Conservation (phyloP, 805 yeast species). For the Cyberlindnera euphorbiiphila region DNA sequence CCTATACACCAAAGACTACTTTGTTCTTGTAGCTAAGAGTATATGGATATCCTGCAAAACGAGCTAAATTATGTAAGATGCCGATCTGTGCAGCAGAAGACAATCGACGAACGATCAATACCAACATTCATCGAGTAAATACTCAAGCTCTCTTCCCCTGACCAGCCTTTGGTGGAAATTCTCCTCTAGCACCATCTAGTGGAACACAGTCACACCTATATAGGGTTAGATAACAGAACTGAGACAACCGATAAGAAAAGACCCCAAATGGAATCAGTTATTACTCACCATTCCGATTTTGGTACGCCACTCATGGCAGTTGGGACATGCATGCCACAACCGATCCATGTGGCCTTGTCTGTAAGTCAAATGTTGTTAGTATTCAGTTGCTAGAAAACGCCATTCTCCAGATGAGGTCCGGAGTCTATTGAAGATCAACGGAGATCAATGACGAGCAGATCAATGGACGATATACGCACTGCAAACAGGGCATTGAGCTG, state of each 20-base stretch:
- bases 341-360: slow-evolving; percentile 20
- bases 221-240: too few species aligned
- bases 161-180: slow-evolving; percentile 21
- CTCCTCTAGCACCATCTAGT: slow-evolving; percentile 8
- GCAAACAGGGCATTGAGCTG: slow-evolving; percentile 17
- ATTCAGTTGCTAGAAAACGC: neutral
- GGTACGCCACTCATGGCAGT: slow-evolving; percentile 14
- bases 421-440: too few species aligned
- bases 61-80: too few species aligned
- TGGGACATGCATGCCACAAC: slow-evolving; percentile 22
- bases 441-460: too few species aligned
- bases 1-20: too few species aligned
- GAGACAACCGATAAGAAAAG: too few species aligned
- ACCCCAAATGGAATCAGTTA: neutral
- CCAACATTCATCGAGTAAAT: neutral
- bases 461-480: slow-evolving; percentile 9
- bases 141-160: slow-evolving; percentile 7
- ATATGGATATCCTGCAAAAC: too few species aligned
- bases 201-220: slow-evolving; percentile 19
- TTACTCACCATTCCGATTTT: slow-evolving; percentile 16
- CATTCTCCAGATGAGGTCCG: too few species aligned
- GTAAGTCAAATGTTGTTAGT: slow-evolving; percentile 1
- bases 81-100: too few species aligned
- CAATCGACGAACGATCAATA: neutral
- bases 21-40: too few species aligned